phyloP scores from a whole-genome alignment of 495 filamentous ascomycete species.

The Arthonia radiata region DNA sequence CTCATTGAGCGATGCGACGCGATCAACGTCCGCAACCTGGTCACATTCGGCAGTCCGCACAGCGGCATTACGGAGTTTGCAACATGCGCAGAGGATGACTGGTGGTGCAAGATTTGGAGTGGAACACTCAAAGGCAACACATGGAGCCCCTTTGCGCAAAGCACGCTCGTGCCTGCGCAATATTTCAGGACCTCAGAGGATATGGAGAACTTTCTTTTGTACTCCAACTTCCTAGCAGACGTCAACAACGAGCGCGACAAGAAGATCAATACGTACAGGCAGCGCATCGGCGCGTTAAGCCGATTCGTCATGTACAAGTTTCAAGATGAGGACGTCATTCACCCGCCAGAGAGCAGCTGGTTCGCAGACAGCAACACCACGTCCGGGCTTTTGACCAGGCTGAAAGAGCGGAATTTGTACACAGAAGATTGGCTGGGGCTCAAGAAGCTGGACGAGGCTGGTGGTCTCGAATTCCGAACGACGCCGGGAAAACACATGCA shows the following conservation, averaged over 20 bases:
- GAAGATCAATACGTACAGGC: constrained; percentile 54
- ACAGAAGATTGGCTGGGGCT: constrained; percentile 88
- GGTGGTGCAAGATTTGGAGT: constrained; percentile 54
- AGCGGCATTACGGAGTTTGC: constrained; percentile 76
- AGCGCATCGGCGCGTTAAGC: constrained; percentile 42
- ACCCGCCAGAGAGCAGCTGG: constrained; percentile 80
- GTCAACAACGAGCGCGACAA: constrained; percentile 71
- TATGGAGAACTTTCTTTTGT: constrained; percentile 41
- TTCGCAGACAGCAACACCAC: constrained; percentile 69
- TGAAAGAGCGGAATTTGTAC: constrained; percentile 55
- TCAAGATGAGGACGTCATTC: constrained; percentile 56
- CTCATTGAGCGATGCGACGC: constrained; percentile 76
- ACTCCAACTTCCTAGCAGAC: constrained; percentile 91
- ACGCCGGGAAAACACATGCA: constrained; percentile 65
- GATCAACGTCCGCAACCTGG: constrained; percentile 53
- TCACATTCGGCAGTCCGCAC: constrained; percentile 86
- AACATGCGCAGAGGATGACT: constrained; percentile 39
- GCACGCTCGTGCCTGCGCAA: constrained; percentile 67
- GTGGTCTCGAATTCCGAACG: constrained; percentile 46
- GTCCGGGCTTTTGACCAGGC: constrained; percentile 29
- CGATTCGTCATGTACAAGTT: constrained; percentile 82
- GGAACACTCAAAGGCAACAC: constrained; percentile 44
- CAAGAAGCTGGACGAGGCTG: constrained; percentile 54
- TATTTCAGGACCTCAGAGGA: constrained; percentile 41
- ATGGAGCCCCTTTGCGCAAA: constrained; percentile 56